Evolutionary conservation across 345 rosid species (phyloP), one percentile per base, ranked within the genome.

Genomic region (Cardamine chenopodiifolia): DNA sequence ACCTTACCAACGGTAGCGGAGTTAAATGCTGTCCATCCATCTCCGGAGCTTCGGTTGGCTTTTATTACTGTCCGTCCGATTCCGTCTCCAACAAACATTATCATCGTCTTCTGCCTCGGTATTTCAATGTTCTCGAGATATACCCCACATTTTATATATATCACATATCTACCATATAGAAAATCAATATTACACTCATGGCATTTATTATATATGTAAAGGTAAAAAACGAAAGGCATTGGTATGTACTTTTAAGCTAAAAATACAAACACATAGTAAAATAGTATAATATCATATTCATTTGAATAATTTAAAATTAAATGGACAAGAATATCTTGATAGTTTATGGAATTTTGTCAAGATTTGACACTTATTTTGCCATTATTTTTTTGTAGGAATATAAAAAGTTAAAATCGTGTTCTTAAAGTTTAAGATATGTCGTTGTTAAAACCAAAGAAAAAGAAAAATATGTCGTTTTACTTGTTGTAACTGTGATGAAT

Each of bases 1-100:
- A 60, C 80, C 86, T 85, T 59, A 93, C 98, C 98, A 6, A 93
- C 90, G 1, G 98, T 93, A 15, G 97, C 97, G 1, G 97, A 90
- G 54, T 86, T 81, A 86, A 86, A 90, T 70, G 98, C 86, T 19
- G 97, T 88, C 85, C 83, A 90, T 28, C 94, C 92, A 31, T 86
- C 97, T 10, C 73, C 83, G 4, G 66, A 85, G 20, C 80, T 90
- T 57, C 93, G 70, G 37, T 73, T 78, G 7, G 85, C 92, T 72
- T 88, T 93, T 52, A 91, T 80, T 45, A 86, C 58, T 5, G 96
- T 93, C 82, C 72, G 83, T n/a, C 87, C 96, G 42, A 93, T 88
- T 37, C 97, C 97, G 52, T 93, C 98, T 26, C 98, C 97, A 7
- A 91, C 7, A 39, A 93, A 91, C 93, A 86, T 89, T 32, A 93